A percentile compares a stretch with the other conserved stretches of the same genome.
phyloP scores from a whole-genome alignment of 352 stramenopile species.

The Globisporangium cystogenes region DNA sequence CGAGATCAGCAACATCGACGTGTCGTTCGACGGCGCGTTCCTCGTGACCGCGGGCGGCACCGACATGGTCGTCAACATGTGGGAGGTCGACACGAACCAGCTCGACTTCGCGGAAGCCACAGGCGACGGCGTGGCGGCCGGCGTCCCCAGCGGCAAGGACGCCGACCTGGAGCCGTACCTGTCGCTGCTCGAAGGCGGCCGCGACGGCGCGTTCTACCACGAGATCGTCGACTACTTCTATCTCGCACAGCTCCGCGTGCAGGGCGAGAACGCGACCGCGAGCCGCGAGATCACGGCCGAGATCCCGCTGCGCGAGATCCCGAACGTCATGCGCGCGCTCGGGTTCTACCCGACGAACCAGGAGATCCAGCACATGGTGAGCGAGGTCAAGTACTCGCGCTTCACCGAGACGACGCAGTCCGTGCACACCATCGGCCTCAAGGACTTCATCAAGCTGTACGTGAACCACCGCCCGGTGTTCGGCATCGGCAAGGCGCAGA shows the following conservation, averaged over 20 bases:
- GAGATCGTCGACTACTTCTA: conserved; percentile 96
- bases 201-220: conserved; percentile 78
- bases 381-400: conserved; percentile 77
- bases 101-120: conserved; percentile 65
- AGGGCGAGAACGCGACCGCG: conserved; percentile 85
- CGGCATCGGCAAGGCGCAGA: conserved; percentile 73
- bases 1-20: conserved; percentile 81
- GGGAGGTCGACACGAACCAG: conserved; percentile 77
- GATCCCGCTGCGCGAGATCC: conserved; percentile 87
- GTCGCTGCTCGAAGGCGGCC: conserved; percentile 81
- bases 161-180: conserved; percentile 47
- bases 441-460: conserved; percentile 90
- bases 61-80: conserved; percentile 91
- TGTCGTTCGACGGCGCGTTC: conserved; percentile 82
- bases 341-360: conserved; percentile 91
- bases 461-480: conserved; percentile 92
- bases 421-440: conserved; percentile 54
- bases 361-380: conserved; percentile 88
- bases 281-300: conserved; percentile 54
- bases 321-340: conserved; percentile 90
- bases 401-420: conserved; percentile 73
- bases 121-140: background rate
- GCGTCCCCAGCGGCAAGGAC: background rate
- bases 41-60: conserved; percentile 85
- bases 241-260: conserved; percentile 87